phyloP scores from a whole-genome alignment of 2,329 filamentous ascomycete genomes.

The Dryadomyces quercus-mongolicae region DNA sequence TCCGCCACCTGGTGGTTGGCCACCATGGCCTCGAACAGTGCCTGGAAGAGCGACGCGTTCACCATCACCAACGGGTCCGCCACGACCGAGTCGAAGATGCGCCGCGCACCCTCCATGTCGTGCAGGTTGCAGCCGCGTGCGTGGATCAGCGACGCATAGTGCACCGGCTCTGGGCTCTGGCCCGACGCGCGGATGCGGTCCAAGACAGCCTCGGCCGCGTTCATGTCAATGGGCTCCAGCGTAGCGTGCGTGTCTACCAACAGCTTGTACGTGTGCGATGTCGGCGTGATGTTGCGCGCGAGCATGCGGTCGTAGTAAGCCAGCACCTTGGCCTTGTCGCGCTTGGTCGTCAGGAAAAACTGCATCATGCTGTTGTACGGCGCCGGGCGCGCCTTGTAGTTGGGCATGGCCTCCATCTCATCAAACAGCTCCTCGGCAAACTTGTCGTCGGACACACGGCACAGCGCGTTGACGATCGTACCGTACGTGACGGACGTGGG shows the following conservation, averaged over 20 bases:
- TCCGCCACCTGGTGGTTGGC: conserved; percentile 78
- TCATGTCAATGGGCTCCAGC: conserved; percentile 81
- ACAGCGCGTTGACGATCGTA: conserved; percentile 94
- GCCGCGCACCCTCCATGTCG: conserved; percentile 73
- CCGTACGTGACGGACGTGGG: conserved; percentile 97
- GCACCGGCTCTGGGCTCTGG: conserved; percentile 74
- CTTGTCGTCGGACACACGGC: conserved; percentile 93
- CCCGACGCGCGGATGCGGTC: conserved; percentile 64
- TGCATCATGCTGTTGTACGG: conserved; percentile 99
- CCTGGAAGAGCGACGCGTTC: conserved; percentile 86
- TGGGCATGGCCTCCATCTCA: conserved; percentile 97
- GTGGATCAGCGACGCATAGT: conserved; percentile 92
- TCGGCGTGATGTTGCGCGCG: conserved; percentile 73
- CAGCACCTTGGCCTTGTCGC: conserved; percentile 86
- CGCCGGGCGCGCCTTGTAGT: conserved; percentile 94
- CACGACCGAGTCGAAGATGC: conserved; percentile 72
- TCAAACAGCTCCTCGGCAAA: conserved; percentile 97
- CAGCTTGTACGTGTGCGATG: conserved; percentile 94
- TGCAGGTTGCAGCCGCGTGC: conserved; percentile 90
- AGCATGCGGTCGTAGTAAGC: conserved; percentile 94
- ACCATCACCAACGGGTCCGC: conserved; percentile 52
- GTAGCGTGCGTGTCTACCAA: conserved; percentile 92
- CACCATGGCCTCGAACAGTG: conserved; percentile 93
- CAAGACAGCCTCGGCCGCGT: conserved; percentile 73
- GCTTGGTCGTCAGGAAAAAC: conserved; percentile 96